Evolutionary conservation across 306 rosid species (phyloP).

Genomic region (Ziziphus jujuba): DNA sequence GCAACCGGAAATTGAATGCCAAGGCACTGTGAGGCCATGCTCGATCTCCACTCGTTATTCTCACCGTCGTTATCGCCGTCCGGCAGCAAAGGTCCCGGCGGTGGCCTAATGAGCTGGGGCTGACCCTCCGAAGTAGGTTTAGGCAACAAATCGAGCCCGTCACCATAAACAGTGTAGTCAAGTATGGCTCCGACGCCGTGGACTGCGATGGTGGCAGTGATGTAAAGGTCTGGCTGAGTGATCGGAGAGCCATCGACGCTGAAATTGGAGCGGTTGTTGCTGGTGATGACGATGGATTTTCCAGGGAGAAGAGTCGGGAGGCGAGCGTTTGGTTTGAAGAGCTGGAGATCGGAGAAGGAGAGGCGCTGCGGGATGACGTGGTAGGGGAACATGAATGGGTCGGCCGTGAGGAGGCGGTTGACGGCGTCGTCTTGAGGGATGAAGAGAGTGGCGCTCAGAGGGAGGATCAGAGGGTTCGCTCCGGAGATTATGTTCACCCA

Average conservation of each 20-base stretch:
- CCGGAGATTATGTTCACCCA: slow-evolving; percentile 49
- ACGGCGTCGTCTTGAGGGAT: slow-evolving; percentile 40
- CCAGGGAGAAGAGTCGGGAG: slow-evolving; percentile 75
- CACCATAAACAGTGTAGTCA: slow-evolving; percentile 46
- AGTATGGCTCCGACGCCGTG: slow-evolving; percentile 51
- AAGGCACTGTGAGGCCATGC: slow-evolving; percentile 22
- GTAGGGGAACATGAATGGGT: slow-evolving; percentile 58
- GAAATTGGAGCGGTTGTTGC: slow-evolving; percentile 47
- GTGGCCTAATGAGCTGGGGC: not conserved
- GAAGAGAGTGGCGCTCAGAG: slow-evolving; percentile 62
- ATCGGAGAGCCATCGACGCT: slow-evolving; percentile 41
- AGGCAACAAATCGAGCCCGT: slow-evolving; percentile 12
- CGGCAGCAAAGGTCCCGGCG: not conserved
- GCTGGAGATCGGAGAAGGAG: slow-evolving; percentile 59
- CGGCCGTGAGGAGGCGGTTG: not conserved
- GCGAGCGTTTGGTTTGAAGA: slow-evolving; percentile 41
- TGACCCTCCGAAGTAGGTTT: not conserved
- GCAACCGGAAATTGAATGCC: slow-evolving; percentile 27
- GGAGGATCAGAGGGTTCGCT: slow-evolving; percentile 20
- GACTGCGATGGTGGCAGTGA: slow-evolving; percentile 42
- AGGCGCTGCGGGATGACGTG: slow-evolving; percentile 78
- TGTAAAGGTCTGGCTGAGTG: slow-evolving; percentile 54
- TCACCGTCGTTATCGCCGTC: not conserved
- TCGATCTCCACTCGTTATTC: slow-evolving; percentile 25
- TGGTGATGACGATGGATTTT: slow-evolving; percentile 48